phyloP scores from a whole-genome alignment of 2,329 filamentous ascomycete genomes.

The Colletotrichum liriopes region DNA sequence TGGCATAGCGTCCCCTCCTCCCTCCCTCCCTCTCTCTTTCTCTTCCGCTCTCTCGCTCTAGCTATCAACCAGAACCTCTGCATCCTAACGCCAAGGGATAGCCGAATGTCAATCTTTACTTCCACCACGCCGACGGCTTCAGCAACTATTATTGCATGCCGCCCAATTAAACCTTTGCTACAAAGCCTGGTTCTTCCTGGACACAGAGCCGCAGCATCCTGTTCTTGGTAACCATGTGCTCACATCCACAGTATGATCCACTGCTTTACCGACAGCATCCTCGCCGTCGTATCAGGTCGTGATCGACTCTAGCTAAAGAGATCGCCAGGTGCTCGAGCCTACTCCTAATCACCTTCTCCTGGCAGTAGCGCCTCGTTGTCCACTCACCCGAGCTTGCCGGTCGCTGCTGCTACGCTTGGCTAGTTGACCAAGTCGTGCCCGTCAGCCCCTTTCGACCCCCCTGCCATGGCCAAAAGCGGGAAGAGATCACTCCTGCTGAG shows the following conservation, averaged over 20 bases:
- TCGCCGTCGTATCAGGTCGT: constrained; percentile 24
- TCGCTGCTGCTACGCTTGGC: constrained; percentile 12
- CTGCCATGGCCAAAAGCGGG: constrained; percentile 14
- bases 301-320: constrained; percentile 19
- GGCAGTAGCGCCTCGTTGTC: background rate
- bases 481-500: background rate
- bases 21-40: background rate
- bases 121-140: background rate
- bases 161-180: background rate
- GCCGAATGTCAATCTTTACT: constrained; percentile 24
- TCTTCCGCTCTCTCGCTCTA: background rate
- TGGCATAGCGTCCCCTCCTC: background rate
- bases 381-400: constrained; percentile 8
- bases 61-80: constrained; percentile 13
- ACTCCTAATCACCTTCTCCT: constrained; percentile 4
- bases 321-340: constrained; percentile 22
- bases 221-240: constrained; percentile 1
- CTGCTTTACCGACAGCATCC: constrained; percentile 5
- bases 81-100: background rate
- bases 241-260: background rate
- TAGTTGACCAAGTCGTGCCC: background rate
- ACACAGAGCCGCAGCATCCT: constrained; percentile 10
- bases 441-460: background rate
- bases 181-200: background rate
- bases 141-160: background rate